Percentiles rank a stretch among this genome's conserved stretches.
Evolutionary conservation across 192 early-diverging fungal species (phyloP).

Genomic region (Coemansia sp.): DNA sequence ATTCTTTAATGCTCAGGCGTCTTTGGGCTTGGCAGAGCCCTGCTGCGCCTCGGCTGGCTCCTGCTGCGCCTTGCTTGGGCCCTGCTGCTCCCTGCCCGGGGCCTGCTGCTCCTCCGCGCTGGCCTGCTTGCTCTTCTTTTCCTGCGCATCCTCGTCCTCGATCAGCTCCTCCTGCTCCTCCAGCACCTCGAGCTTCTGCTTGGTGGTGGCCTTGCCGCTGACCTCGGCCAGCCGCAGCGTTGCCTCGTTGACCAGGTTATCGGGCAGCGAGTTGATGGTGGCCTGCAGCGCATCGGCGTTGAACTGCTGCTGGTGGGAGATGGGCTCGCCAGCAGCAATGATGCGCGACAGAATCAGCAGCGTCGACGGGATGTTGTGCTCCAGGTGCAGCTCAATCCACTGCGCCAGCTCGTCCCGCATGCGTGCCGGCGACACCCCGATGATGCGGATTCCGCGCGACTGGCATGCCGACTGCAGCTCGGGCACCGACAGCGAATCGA

Average conservation of each 20-base stretch:
- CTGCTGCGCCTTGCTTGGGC: not conserved
- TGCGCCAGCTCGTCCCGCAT: slow-evolving; percentile 84
- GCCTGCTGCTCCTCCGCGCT: not conserved
- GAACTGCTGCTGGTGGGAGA: slow-evolving; percentile 74
- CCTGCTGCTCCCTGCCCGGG: not conserved
- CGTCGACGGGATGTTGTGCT: slow-evolving; percentile 86
- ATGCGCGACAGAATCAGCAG: slow-evolving; percentile 89
- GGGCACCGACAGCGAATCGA: slow-evolving; percentile 81
- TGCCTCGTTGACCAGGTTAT: slow-evolving; percentile 85
- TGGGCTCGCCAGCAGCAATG: slow-evolving; percentile 70
- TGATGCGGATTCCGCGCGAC: slow-evolving; percentile 83
- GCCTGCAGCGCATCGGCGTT: slow-evolving; percentile 86
- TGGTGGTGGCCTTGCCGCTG: slow-evolving; percentile 84
- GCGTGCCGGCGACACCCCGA: slow-evolving; percentile 87
- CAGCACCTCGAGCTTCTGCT: slow-evolving; percentile 90
- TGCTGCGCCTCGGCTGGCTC: not conserved
- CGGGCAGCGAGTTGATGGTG: slow-evolving; percentile 85
- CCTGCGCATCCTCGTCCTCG: slow-evolving; percentile 90
- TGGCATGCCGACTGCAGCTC: slow-evolving; percentile 87
- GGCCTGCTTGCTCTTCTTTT: slow-evolving; percentile 57
- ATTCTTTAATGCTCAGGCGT: not conserved
- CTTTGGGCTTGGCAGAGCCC: not conserved
- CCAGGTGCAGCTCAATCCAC: slow-evolving; percentile 93
- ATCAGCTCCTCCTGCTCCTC: slow-evolving; percentile 97
- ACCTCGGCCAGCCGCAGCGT: slow-evolving; percentile 83